These are phyloP conservation scores for Boechera stricta DNA, from an alignment of 345 rosid genomes.

Conservation along the genomic window DNA sequence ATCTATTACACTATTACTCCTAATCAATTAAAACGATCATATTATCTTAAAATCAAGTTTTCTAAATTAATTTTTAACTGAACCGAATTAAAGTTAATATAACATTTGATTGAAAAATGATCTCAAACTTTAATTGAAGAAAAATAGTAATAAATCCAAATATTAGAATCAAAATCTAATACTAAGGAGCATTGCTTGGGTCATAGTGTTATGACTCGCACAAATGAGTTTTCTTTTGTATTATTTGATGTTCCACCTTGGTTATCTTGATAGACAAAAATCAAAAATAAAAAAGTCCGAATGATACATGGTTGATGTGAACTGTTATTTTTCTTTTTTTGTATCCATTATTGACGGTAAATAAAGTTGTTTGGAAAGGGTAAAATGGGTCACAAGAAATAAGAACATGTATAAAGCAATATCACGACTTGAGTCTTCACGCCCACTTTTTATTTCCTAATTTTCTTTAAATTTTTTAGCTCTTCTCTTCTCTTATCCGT, in stretches of 20 bases:
- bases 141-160: not conserved
- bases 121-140: not conserved
- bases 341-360: slow-evolving; percentile 6
- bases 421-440: slow-evolving; percentile 20
- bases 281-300: not conserved
- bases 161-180: not conserved
- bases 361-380: slow-evolving; percentile 10
- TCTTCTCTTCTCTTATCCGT: slow-evolving; percentile 23
- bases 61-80: not conserved
- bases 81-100: not conserved
- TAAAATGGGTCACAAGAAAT: slow-evolving; percentile 28
- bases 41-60: not conserved
- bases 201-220: not conserved
- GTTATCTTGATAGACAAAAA: not conserved
- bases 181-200: not conserved
- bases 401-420: slow-evolving; percentile 26
- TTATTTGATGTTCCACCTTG: not conserved
- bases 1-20: not conserved
- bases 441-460: slow-evolving; percentile 18
- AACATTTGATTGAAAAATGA: not conserved
- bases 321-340: not conserved
- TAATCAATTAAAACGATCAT: not conserved
- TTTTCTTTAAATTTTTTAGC: not conserved
- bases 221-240: not conserved
- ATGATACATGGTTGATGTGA: slow-evolving; percentile 6